These are phyloP conservation scores for Rhamnella rubrinervis DNA, from an alignment of 331 rosid species.

Conservation along the genomic window DNA sequence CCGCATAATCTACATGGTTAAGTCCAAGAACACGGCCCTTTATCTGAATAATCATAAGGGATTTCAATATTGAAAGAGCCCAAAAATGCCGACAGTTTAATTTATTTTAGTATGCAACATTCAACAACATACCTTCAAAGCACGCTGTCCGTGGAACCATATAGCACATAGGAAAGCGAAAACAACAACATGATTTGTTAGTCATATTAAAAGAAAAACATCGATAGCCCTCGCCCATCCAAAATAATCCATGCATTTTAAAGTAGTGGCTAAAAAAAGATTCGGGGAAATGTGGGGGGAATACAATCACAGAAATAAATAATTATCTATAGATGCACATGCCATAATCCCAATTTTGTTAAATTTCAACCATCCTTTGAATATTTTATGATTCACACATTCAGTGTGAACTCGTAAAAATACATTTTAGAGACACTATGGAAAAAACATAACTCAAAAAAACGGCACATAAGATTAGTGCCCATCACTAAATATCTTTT, in stretches of 20 bases:
- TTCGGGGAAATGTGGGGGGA: too few relatives aligned
- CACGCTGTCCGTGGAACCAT: constrained; percentile 54
- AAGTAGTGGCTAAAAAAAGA: constrained; percentile 4
- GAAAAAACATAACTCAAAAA: neutral
- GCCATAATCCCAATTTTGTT: too few relatives aligned
- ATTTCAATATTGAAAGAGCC: too few relatives aligned
- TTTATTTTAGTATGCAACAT: neutral
- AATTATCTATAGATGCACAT: too few relatives aligned
- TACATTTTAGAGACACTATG: neutral
- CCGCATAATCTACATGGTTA: constrained; percentile 75
- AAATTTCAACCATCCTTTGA: neutral
- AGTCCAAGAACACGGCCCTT: constrained; percentile 73
- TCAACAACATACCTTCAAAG: constrained; percentile 68
- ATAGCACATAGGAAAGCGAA: constrained; percentile 12
- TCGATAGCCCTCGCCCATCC: neutral
- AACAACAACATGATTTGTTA: constrained; percentile 25
- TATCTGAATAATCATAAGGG: constrained; percentile 51
- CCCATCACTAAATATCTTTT: neutral
- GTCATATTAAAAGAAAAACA: constrained; percentile 13
- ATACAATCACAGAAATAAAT: too few relatives aligned
- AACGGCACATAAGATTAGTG: neutral
- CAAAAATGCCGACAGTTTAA: neutral
- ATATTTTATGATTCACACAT: neutral
- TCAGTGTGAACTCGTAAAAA: neutral
- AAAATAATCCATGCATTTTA: neutral